phyloP scores from a whole-genome alignment of 192 early-diverging fungal species.

The Gamsiella multidivaricata region DNA sequence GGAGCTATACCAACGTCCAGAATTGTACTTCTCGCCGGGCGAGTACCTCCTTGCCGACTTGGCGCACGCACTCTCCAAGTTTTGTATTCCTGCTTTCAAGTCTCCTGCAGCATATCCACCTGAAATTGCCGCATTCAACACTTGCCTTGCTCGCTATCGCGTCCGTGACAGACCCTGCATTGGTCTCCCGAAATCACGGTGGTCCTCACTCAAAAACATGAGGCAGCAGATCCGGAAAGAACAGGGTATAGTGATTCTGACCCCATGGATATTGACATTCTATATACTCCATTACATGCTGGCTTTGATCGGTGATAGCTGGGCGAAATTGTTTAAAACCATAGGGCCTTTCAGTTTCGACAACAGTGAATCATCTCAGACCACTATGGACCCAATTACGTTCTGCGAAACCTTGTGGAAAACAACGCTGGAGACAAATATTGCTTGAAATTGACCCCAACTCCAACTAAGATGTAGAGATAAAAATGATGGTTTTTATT shows the following conservation, averaged over 20 bases:
- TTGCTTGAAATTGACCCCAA: too few species aligned
- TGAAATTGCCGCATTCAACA: neutral
- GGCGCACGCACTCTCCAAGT: neutral
- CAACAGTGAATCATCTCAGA: too few species aligned
- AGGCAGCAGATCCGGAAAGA: neutral
- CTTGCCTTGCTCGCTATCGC: neutral
- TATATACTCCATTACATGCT: slow-evolving; percentile 11
- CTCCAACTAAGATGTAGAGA: too few species aligned
- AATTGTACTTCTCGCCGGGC: neutral
- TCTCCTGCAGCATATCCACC: neutral
- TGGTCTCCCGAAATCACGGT: slow-evolving; percentile 5
- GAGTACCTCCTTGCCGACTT: slow-evolving; percentile 6
- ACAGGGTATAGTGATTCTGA: neutral
- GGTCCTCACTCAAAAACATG: neutral
- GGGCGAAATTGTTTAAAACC: neutral
- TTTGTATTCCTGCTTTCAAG: slow-evolving; percentile 4
- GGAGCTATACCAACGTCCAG: neutral
- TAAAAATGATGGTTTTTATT: too few species aligned
- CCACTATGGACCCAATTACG: too few species aligned
- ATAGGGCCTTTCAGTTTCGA: too few species aligned
- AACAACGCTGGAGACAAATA: too few species aligned
- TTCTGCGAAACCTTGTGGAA: too few species aligned
- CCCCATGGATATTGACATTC: neutral
- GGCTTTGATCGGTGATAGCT: neutral
- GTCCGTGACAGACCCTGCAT: slow-evolving; percentile 6